Evolutionary conservation across 768 basidiomycete genomes (phyloP).

Genomic region (Boletus sp.): DNA sequence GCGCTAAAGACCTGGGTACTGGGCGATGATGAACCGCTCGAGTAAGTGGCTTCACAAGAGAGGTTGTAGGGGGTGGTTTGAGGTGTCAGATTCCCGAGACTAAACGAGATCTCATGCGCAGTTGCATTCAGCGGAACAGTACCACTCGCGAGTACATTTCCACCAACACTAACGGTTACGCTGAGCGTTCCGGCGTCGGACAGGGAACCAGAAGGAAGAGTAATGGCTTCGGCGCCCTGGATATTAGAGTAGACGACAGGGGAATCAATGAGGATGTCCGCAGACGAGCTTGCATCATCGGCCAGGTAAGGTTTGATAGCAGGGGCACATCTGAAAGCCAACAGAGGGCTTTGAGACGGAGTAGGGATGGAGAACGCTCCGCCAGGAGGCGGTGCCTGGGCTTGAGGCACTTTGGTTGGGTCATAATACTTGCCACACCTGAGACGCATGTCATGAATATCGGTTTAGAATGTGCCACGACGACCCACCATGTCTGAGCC

Average conservation of each 20-base stretch:
- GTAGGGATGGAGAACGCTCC: conserved; percentile 43
- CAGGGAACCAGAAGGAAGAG: conserved; percentile 26
- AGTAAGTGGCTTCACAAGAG: conserved; percentile 28
- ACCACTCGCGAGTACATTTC: conserved; percentile 43
- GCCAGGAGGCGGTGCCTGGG: conserved; percentile 42
- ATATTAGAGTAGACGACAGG: conserved; percentile 46
- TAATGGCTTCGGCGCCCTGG: conserved; percentile 42
- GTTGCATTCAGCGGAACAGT: conserved; percentile 49
- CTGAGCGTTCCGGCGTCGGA: conserved; percentile 30
- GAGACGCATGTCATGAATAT: not conserved
- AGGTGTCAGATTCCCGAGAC: conserved; percentile 43
- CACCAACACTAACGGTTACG: conserved; percentile 44
- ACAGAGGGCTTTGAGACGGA: conserved; percentile 38
- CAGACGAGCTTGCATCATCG: conserved; percentile 43
- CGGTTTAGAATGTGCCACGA: not conserved
- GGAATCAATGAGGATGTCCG: conserved; percentile 51
- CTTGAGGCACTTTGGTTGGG: conserved; percentile 34
- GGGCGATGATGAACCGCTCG: conserved; percentile 30
- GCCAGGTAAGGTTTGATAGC: conserved; percentile 57
- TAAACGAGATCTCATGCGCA: conserved; percentile 46
- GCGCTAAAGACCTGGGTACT: conserved; percentile 40
- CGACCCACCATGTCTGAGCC: conserved; percentile 30
- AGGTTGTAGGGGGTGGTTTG: conserved; percentile 29
- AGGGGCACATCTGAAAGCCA: conserved; percentile 57
- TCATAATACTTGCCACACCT: conserved; percentile 55